phyloP scores from a whole-genome alignment of 139 green algal genomes.

The Asterochloris erici region DNA sequence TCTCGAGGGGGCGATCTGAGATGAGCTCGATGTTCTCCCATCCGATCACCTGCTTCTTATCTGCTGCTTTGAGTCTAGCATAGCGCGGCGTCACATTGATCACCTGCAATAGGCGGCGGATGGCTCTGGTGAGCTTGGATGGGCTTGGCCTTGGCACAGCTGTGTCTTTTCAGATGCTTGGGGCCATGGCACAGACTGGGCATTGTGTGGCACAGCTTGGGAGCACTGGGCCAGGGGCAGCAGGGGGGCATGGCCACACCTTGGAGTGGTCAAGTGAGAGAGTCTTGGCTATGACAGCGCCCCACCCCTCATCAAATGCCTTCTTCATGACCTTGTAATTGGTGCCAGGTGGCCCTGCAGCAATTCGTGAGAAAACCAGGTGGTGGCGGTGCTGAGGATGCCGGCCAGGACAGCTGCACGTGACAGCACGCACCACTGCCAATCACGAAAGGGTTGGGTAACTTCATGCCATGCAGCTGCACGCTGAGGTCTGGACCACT shows the following conservation, averaged over 20 bases:
- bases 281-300: conserved; percentile 96
- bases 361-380: not conserved
- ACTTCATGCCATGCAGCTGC: conserved; percentile 73
- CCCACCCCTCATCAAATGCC: conserved; percentile 98
- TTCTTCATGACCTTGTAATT: conserved; percentile 85
- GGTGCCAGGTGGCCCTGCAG: conserved; percentile 76
- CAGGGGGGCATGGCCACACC: conserved; percentile 28
- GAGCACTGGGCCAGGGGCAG: too few relatives aligned
- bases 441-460: conserved; percentile 98
- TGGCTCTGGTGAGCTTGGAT: too few relatives aligned
- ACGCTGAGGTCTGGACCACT: conserved; percentile 75
- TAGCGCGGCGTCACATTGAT: conserved; percentile 97
- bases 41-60: conserved; percentile 71
- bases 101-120: conserved; percentile 36
- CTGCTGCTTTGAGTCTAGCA: conserved; percentile 63
- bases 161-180: too few relatives aligned
- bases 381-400: not conserved
- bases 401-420: not conserved
- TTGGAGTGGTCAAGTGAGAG: conserved; percentile 86
- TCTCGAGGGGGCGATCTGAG: conserved; percentile 87
- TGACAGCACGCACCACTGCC: conserved; percentile 42
- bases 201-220: too few relatives aligned
- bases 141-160: too few relatives aligned
- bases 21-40: conserved; percentile 98
- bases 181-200: too few relatives aligned